A percentile compares a stretch with the other conserved stretches of the same genome.
These are phyloP conservation scores for Arabidopsis hybrid DNA, from an alignment of 441 rosid species.

Conservation along the genomic window DNA sequence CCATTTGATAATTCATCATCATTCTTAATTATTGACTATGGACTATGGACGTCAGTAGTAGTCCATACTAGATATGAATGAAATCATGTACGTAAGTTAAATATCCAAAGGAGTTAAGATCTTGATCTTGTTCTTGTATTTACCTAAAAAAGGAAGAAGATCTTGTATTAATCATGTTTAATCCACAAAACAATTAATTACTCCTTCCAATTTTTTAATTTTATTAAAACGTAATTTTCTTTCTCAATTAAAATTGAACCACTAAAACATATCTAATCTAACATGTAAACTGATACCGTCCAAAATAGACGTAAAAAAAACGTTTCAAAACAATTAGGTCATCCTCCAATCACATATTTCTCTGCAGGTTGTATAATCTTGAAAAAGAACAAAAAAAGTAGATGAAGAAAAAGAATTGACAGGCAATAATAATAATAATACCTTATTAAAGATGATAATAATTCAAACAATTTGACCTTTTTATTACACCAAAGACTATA, in stretches of 20 bases:
- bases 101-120: not conserved
- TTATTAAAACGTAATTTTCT: not conserved
- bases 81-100: not conserved
- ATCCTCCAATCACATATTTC: constrained; percentile 6
- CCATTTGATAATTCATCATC: not conserved
- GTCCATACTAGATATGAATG: constrained; percentile 2
- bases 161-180: no score
- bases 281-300: not conserved
- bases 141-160: no score
- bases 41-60: not conserved
- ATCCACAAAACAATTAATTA: no score
- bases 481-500: not conserved
- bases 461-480: constrained; percentile 30
- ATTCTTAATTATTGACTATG: not conserved
- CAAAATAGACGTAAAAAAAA: not conserved
- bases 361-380: constrained; percentile 29
- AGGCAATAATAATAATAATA: not conserved
- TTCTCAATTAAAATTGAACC: not conserved
- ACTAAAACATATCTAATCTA: not conserved
- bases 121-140: no score
- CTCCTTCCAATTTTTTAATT: no score
- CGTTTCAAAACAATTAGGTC: constrained; percentile 22
- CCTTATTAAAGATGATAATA: constrained; percentile 11
- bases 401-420: not conserved
- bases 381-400: constrained; percentile 1